A percentile compares a stretch with the other conserved stretches of the same genome.
Conservation (phyloP, 805 yeast species). For the Debaryomyces hansenii region DNA sequence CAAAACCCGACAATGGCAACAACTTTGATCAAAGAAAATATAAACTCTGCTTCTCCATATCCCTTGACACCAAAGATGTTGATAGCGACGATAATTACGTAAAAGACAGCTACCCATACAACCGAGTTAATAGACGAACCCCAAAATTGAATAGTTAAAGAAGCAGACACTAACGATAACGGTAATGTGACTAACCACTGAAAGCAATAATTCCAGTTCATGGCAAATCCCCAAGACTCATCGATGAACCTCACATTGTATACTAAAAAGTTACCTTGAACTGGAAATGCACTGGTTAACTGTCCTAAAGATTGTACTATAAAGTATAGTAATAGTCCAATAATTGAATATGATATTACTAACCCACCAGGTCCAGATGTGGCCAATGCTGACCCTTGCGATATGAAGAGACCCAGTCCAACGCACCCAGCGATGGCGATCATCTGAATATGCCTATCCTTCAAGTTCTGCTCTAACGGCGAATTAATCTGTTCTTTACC, state of each 20-base stretch:
- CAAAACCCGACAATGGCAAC: conserved; percentile 37
- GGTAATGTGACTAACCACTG: conserved; percentile 42
- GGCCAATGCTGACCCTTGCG: conserved; percentile 41
- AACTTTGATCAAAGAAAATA: conserved; percentile 30
- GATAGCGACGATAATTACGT: conserved; percentile 25
- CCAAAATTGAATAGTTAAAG: conserved; percentile 37
- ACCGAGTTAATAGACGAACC: conserved; percentile 33
- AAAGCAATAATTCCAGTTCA: conserved; percentile 38
- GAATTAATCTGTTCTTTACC: background rate
- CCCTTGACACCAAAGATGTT: conserved; percentile 39
- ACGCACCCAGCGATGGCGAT: conserved; percentile 66
- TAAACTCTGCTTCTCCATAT: conserved; percentile 38
- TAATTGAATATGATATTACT: conserved; percentile 55
- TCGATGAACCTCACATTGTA: conserved; percentile 38
- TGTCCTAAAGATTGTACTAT: conserved; percentile 68
- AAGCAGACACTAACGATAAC: conserved; percentile 37
- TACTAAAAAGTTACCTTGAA: conserved; percentile 39
- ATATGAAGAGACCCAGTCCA: conserved; percentile 39
- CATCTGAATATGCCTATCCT: conserved; percentile 56
- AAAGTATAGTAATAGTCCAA: conserved; percentile 57
- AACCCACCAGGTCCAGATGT: conserved; percentile 46
- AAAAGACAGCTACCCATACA: conserved; percentile 38
- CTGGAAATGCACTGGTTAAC: conserved; percentile 50
- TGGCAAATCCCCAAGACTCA: conserved; percentile 40
- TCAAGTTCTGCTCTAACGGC: conserved; percentile 44